Percentiles rank a stretch among this genome's conserved stretches.
Conservation (phyloP, 805 yeast species). For the Myxozyma udenii region DNA sequence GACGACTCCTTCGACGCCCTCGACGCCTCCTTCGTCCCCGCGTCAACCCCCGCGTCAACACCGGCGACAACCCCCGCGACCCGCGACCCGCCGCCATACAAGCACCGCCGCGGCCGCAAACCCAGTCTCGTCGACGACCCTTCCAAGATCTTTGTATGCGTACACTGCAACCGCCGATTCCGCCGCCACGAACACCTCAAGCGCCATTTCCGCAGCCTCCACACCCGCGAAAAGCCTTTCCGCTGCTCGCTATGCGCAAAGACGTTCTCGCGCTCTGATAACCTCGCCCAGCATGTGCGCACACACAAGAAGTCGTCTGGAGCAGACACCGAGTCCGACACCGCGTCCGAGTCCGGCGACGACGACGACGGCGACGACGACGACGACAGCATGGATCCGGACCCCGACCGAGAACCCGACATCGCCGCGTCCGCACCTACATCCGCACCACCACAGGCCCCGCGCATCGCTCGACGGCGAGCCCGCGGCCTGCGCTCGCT, state of each 20-base stretch:
- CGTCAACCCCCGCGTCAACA: background rate
- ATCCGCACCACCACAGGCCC: background rate
- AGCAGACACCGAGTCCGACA: background rate
- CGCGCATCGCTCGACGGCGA: background rate
- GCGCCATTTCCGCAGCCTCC: conserved; percentile 62
- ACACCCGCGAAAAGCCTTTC: conserved; percentile 57
- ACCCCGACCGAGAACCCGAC: too few relatives aligned
- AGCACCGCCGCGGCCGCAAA: conserved; percentile 27
- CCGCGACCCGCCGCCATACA: conserved; percentile 14
- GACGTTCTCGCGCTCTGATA: conserved; percentile 38
- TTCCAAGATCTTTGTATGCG: conserved; percentile 39
- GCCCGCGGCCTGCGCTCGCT: too few relatives aligned
- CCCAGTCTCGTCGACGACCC: conserved; percentile 26
- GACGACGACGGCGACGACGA: too few relatives aligned
- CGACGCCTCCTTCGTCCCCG: too few relatives aligned
- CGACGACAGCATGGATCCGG: too few relatives aligned
- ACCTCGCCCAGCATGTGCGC: conserved; percentile 38
- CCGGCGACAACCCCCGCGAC: background rate
- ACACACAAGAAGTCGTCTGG: conserved; percentile 26
- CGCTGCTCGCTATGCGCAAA: conserved; percentile 37
- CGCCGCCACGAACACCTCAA: conserved; percentile 45
- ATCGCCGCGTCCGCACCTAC: too few relatives aligned
- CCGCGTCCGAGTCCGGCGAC: background rate
- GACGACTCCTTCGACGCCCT: conserved; percentile 18
- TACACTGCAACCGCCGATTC: conserved; percentile 40